Evolutionary conservation across 176 grass and related monocot genomes (phyloP).

Genomic region (Oropetium thomaeum): DNA sequence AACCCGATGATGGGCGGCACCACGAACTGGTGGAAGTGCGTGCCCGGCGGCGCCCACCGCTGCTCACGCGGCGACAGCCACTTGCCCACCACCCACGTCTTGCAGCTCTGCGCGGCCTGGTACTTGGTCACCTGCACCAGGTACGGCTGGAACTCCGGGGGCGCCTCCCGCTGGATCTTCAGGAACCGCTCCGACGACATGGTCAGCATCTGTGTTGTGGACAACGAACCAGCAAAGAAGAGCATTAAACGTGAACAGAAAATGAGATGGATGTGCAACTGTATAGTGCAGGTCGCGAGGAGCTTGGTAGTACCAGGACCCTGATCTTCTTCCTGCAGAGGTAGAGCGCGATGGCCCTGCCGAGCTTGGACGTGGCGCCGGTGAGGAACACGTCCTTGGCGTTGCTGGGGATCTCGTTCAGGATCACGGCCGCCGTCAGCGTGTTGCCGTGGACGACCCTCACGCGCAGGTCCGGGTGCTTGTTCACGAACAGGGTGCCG

Average conservation of each 20-base stretch:
- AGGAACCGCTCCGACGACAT: conserved; percentile 71
- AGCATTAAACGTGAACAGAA: too few relatives aligned
- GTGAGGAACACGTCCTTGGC: conserved; percentile 78
- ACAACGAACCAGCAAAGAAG: too few relatives aligned
- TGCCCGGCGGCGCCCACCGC: conserved; percentile 71
- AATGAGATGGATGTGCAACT: too few relatives aligned
- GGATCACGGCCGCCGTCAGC: conserved; percentile 85
- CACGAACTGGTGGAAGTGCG: conserved; percentile 97
- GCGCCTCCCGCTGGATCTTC: conserved; percentile 76
- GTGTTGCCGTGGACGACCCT: conserved; percentile 97
- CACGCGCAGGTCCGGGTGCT: conserved; percentile 69
- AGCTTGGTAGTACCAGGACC: conserved; percentile 51
- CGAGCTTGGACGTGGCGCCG: conserved; percentile 92
- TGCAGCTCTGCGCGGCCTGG: conserved; percentile 69
- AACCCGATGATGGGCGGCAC: conserved; percentile 81
- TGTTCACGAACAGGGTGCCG: conserved; percentile 75
- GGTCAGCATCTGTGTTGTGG: conserved; percentile 63
- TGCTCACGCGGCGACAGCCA: conserved; percentile 82
- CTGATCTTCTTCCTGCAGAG: conserved; percentile 74
- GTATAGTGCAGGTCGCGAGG: too few relatives aligned
- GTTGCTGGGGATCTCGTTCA: conserved; percentile 79
- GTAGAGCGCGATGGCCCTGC: conserved; percentile 83
- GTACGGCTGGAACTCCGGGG: conserved; percentile 60
- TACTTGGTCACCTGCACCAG: conserved; percentile 92
- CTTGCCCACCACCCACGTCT: conserved; percentile 85